Conservation (phyloP, 1,284 basidiomycete genomes). For the Irpex lacteus region DNA sequence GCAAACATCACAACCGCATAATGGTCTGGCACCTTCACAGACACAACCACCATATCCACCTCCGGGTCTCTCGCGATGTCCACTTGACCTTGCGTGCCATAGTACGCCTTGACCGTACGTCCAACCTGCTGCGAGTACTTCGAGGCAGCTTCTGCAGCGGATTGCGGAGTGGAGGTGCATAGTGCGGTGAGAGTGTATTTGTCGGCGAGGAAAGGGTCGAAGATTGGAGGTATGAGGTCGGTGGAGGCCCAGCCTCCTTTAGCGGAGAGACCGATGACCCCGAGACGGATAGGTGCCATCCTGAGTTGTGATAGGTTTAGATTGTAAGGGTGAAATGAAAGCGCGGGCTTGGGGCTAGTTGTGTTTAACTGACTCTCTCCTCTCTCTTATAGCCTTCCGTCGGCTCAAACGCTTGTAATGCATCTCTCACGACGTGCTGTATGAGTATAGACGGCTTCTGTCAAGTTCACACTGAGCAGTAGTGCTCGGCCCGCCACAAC, state of each 20-base stretch:
- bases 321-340: neutral
- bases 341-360: too few species aligned
- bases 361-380: too few species aligned
- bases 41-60: constrained; percentile 35
- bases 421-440: too few species aligned
- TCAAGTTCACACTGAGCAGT: too few species aligned
- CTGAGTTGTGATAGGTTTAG: neutral
- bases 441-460: too few species aligned
- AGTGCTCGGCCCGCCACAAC: too few species aligned
- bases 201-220: constrained; percentile 15
- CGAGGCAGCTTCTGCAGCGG: constrained; percentile 25
- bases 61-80: constrained; percentile 31
- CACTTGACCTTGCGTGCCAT: constrained; percentile 21
- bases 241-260: constrained; percentile 29
- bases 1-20: constrained; percentile 26
- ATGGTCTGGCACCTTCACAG: constrained; percentile 31
- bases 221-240: constrained; percentile 23
- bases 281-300: constrained; percentile 24
- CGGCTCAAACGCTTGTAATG: too few species aligned
- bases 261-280: constrained; percentile 34
- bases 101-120: constrained; percentile 26
- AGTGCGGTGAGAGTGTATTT: constrained; percentile 18
- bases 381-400: too few species aligned
- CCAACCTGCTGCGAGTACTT: constrained; percentile 24
- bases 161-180: constrained; percentile 22